A percentile compares a stretch with the other conserved stretches of the same genome.
Evolutionary conservation across 2,329 filamentous ascomycete genomes (phyloP).

Genomic region (Sporothrix protearum): DNA sequence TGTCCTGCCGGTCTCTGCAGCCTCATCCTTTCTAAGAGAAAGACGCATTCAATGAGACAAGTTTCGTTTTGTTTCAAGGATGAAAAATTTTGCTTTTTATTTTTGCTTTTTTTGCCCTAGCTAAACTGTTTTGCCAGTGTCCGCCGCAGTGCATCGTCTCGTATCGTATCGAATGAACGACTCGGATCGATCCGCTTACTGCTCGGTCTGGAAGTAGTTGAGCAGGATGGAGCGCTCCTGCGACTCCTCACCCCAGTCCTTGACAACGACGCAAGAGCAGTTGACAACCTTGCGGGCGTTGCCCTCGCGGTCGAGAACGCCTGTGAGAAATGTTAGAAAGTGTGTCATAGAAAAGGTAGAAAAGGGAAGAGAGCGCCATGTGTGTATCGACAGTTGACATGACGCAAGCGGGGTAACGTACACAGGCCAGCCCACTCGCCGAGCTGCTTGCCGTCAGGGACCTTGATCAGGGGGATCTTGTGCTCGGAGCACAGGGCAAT

Average conservation of each 20-base stretch:
- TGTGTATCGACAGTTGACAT: not conserved
- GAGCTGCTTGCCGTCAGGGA: constrained; percentile 98
- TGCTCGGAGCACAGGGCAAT: constrained; percentile 98
- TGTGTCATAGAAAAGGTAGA: not conserved
- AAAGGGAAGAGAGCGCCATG: not conserved
- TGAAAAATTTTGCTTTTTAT: constrained; percentile 8
- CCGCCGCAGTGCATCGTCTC: not conserved
- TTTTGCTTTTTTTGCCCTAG: constrained; percentile 6
- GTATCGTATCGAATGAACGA: constrained; percentile 9
- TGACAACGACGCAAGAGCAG: constrained; percentile 99
- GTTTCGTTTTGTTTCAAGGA: not conserved
- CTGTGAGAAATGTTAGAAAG: constrained; percentile 46
- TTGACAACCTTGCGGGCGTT: constrained; percentile 99
- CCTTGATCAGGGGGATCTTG: constrained; percentile 99
- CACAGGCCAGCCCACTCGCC: constrained; percentile 99
- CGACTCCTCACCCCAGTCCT: constrained; percentile 99
- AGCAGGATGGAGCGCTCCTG: constrained; percentile 98
- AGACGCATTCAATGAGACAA: not conserved
- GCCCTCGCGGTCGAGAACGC: constrained; percentile 97
- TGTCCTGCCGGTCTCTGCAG: constrained; percentile 16
- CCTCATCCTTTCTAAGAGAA: not conserved
- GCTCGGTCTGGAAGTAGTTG: constrained; percentile 99
- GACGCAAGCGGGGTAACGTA: constrained; percentile 54
- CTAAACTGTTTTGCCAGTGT: not conserved
- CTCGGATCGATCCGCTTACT: constrained; percentile 46